A percentile compares a stretch with the other conserved stretches of the same genome.
Evolutionary conservation across 2,329 filamentous ascomycete genomes (phyloP).

Genomic region (Byssochlamys sp.): DNA sequence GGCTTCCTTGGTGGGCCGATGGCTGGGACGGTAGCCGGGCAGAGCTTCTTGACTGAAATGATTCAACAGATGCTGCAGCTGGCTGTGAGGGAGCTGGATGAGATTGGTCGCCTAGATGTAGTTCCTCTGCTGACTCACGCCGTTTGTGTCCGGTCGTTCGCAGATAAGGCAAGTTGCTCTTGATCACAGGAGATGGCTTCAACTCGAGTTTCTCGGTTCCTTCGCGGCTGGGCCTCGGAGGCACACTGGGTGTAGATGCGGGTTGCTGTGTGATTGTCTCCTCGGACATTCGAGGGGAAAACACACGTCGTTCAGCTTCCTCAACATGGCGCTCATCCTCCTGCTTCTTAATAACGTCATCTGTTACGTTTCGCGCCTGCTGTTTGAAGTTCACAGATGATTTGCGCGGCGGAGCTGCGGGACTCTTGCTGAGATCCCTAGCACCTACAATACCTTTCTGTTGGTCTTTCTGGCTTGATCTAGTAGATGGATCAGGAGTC

Average conservation of each 20-base stretch:
- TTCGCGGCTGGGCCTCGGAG: conserved; percentile 58
- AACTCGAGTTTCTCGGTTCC: conserved; percentile 54
- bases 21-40: conserved; percentile 25
- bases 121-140: conserved; percentile 40
- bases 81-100: conserved; percentile 21
- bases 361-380: conserved; percentile 31
- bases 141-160: conserved; percentile 42
- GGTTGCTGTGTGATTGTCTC: conserved; percentile 19
- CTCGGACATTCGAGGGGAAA: conserved; percentile 7
- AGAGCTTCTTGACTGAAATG: conserved; percentile 22
- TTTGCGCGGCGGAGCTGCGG: conserved; percentile 46
- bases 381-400: conserved; percentile 49
- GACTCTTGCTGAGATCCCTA: conserved; percentile 1
- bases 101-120: conserved; percentile 23
- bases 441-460: conserved; percentile 1
- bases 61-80: conserved; percentile 30
- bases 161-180: conserved; percentile 45
- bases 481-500: conserved; percentile 5
- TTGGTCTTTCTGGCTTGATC: conserved; percentile 3
- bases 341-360: conserved; percentile 16
- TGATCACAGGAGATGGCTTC: conserved; percentile 45
- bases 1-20: conserved; percentile 20
- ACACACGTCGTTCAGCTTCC: conserved; percentile 13
- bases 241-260: conserved; percentile 22
- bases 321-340: conserved; percentile 26